Conservation (phyloP, 1,284 basidiomycete species). For the Cutaneotrichosporon cyanovorans region DNA sequence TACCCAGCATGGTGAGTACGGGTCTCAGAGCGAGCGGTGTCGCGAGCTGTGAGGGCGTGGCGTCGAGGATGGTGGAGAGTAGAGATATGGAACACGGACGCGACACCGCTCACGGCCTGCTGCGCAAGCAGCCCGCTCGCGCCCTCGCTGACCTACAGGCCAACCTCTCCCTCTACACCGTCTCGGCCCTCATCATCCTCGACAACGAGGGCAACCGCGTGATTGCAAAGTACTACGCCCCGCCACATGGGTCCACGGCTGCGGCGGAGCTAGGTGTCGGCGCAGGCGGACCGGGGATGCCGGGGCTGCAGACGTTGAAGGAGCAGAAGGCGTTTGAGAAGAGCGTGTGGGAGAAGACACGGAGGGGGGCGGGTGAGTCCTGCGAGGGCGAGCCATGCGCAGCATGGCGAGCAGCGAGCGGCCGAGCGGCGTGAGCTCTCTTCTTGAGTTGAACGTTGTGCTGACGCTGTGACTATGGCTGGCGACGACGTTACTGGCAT, state of each 20-base stretch:
- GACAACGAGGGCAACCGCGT: constrained; percentile 92
- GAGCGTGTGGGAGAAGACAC: constrained; percentile 88
- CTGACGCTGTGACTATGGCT: neutral
- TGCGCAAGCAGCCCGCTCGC: too few relatives aligned
- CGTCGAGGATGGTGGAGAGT: too few relatives aligned
- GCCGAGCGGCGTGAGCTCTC: too few relatives aligned
- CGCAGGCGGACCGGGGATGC: constrained; percentile 36
- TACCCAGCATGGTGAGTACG: too few relatives aligned
- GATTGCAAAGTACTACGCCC: constrained; percentile 84
- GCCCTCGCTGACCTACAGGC: constrained; percentile 37
- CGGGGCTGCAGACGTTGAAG: constrained; percentile 57
- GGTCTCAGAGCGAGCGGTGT: too few relatives aligned
- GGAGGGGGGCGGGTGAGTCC: constrained; percentile 72
- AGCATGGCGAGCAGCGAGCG: too few relatives aligned
- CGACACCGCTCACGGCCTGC: too few relatives aligned
- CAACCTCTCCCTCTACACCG: constrained; percentile 79
- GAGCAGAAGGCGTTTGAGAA: constrained; percentile 96
- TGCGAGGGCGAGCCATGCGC: too few relatives aligned
- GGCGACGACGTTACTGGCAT: neutral
- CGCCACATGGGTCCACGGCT: constrained; percentile 50
- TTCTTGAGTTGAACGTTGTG: neutral
- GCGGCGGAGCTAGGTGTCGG: constrained; percentile 43
- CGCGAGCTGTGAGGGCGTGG: too few relatives aligned
- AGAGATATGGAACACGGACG: too few relatives aligned
- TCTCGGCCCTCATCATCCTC: constrained; percentile 81